Evolutionary conservation across 257 asterid species (phyloP).

Genomic region (Lavandula angustifolia): DNA sequence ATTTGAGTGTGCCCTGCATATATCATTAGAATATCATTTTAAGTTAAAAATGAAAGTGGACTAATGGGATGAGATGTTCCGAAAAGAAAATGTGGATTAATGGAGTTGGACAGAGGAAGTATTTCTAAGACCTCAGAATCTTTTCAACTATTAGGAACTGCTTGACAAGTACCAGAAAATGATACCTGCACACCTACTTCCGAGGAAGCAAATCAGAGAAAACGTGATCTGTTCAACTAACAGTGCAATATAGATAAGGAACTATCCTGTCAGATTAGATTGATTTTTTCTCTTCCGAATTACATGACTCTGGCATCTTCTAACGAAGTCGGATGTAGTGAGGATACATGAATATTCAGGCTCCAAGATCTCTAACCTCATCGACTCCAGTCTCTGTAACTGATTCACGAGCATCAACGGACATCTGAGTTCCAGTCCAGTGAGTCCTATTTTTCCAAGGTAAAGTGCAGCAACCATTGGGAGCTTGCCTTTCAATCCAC

Average conservation of each 20-base stretch:
- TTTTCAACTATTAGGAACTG: slow-evolving; percentile 8
- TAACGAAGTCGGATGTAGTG: background rate
- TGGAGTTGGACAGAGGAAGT: no score
- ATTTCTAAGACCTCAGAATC: slow-evolving; percentile 1
- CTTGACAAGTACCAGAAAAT: slow-evolving; percentile 12
- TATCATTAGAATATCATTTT: no score
- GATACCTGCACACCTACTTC: slow-evolving; percentile 7
- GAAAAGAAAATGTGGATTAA: no score
- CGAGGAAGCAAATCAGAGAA: slow-evolving; percentile 9
- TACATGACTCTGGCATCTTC: slow-evolving; percentile 10
- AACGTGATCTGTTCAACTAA: background rate
- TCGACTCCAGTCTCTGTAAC: slow-evolving; percentile 82
- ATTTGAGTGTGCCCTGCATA: no score
- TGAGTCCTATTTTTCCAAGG: slow-evolving; percentile 91
- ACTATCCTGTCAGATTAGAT: slow-evolving; percentile 1
- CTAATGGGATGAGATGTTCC: no score
- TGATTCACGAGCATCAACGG: slow-evolving; percentile 63
- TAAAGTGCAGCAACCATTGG: slow-evolving; percentile 81
- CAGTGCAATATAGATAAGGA: background rate
- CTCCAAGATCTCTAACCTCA: slow-evolving; percentile 57
- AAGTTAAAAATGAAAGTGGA: no score
- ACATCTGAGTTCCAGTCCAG: slow-evolving; percentile 78
- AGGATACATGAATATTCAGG: slow-evolving; percentile 25
- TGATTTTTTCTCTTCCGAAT: slow-evolving; percentile 11
- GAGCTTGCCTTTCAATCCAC: slow-evolving; percentile 93